Base-by-base conservation (phyloP, 805 yeast species). In the Metschnikowia chrysomelidarum region DNA sequence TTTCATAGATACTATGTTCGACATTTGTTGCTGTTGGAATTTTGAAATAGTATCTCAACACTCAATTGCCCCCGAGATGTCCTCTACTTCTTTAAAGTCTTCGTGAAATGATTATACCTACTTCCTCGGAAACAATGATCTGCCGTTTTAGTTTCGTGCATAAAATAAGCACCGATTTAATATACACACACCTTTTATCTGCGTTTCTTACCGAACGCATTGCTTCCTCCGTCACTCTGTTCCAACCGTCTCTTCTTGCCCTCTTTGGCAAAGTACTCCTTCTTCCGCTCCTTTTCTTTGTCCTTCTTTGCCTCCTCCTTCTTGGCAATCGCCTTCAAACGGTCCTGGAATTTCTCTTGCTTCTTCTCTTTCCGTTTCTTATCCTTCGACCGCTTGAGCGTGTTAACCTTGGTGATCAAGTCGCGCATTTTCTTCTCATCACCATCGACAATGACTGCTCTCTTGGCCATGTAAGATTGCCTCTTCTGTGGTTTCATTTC, bases 401-500 rank as follows among this genome's bases (percentile, higher is more conserved):
- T 87, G 51, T 83, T 76, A 37, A 93, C 79, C 64, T 86, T 86
- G 62, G 83, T 91, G 71, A 93, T 77, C 62, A 91, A 74, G 22
- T 87, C 82, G 50, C 97, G 76, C 20, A 95, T 89, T 67, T 87
- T 85, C 81, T 87, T 87, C 62, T 91, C 98, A 34, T 87, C 96
- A 11, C 94, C 96, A 26, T 81, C 85, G 24, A 89, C 64, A 5
- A 93, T 93, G 35, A 93, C 97, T 1, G 98, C 98, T 54, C 98
- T 79, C 69, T 88, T 93, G 36, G 69, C 64, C 76, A 83, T 58
- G 56, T 91, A 93, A 0, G 96, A 80, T 53, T 76, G 72, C 62
- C 83, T 82, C 69, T 75, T 80, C 61, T 85, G 93, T 18, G 96
- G 94, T 59, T 82, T 84, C 93, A 87, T 84, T 51, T 78, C 76